A percentile compares a stretch with the other conserved stretches of the same genome.
Evolutionary conservation across 352 stramenopile species (phyloP).

Genomic region (Phytophthora constricta): DNA sequence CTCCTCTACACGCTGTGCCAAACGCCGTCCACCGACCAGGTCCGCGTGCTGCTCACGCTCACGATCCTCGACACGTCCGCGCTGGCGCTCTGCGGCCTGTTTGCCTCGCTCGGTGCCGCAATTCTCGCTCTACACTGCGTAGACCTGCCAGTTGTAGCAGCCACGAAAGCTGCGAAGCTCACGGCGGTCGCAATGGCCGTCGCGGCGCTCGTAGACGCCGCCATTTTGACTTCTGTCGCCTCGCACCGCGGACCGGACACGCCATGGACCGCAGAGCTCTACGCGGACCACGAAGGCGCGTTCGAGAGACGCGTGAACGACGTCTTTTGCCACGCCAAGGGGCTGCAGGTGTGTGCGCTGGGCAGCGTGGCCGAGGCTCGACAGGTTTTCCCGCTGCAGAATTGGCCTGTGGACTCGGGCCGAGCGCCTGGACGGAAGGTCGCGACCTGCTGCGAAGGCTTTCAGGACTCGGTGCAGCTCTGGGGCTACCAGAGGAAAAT

Average conservation of each 20-base stretch:
- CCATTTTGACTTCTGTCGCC: slow-evolving; percentile 25
- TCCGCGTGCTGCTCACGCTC: slow-evolving; percentile 30
- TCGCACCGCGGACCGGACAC: slow-evolving; percentile 28
- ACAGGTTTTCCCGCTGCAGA: slow-evolving; percentile 46
- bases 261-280: slow-evolving; percentile 34
- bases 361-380: slow-evolving; percentile 45
- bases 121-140: slow-evolving; percentile 38
- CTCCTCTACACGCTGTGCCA: slow-evolving; percentile 19
- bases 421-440: slow-evolving; percentile 41
- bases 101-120: slow-evolving; percentile 23
- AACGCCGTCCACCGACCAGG: slow-evolving; percentile 6
- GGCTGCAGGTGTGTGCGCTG: slow-evolving; percentile 44
- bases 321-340: slow-evolving; percentile 57
- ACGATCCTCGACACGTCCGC: slow-evolving; percentile 37
- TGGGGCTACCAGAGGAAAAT: slow-evolving; percentile 63
- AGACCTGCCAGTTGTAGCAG: slow-evolving; percentile 10
- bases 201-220: slow-evolving; percentile 18
- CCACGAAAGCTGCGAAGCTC: slow-evolving; percentile 16
- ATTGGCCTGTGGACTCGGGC: slow-evolving; percentile 49
- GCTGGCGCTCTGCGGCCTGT: slow-evolving; percentile 22
- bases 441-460: slow-evolving; percentile 44
- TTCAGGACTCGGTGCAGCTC: slow-evolving; percentile 46
- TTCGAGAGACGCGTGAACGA: slow-evolving; percentile 53
- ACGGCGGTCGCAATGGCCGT: slow-evolving; percentile 24
- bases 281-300: slow-evolving; percentile 32